These are phyloP conservation scores for Microbotryum violaceum DNA, from an alignment of 1,284 basidiomycete genomes.

Conservation along the genomic window DNA sequence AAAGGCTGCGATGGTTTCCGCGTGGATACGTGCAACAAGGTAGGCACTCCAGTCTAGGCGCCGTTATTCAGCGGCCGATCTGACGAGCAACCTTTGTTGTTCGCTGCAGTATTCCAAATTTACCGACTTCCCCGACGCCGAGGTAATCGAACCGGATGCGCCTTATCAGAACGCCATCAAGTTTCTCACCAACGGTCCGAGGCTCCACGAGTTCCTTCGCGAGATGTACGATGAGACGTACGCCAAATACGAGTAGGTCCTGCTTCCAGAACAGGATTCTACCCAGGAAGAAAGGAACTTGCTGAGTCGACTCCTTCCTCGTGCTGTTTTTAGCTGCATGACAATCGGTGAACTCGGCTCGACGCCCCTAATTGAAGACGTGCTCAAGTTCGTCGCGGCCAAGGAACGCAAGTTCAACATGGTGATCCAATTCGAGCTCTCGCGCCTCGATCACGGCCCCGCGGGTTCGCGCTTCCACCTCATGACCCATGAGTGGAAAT, in stretches of 20 bases:
- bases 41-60: no score
- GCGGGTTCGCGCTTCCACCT: constrained; percentile 40
- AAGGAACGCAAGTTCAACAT: constrained; percentile 54
- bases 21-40: constrained; percentile 15
- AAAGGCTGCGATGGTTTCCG: constrained; percentile 67
- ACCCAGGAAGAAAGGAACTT: no score
- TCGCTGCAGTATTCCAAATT: constrained; percentile 8
- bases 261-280: no score
- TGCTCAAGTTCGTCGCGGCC: constrained; percentile 53
- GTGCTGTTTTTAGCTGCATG: constrained; percentile 42
- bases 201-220: constrained; percentile 59
- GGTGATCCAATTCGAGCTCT: constrained; percentile 56
- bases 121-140: constrained; percentile 37
- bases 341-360: constrained; percentile 62
- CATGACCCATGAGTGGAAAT: constrained; percentile 48
- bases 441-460: constrained; percentile 8
- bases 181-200: constrained; percentile 45
- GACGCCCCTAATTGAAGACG: constrained; percentile 42
- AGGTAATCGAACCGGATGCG: constrained; percentile 24
- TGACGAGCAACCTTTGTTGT: no score
- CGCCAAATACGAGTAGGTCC: constrained; percentile 43
- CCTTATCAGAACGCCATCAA: constrained; percentile 2
- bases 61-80: no score
- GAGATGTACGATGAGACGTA: constrained; percentile 59
- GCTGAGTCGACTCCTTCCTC: no score